These are phyloP conservation scores for Fraxinus xanthoxyloides DNA, from an alignment of 305 asterid genomes.

Conservation along the genomic window DNA sequence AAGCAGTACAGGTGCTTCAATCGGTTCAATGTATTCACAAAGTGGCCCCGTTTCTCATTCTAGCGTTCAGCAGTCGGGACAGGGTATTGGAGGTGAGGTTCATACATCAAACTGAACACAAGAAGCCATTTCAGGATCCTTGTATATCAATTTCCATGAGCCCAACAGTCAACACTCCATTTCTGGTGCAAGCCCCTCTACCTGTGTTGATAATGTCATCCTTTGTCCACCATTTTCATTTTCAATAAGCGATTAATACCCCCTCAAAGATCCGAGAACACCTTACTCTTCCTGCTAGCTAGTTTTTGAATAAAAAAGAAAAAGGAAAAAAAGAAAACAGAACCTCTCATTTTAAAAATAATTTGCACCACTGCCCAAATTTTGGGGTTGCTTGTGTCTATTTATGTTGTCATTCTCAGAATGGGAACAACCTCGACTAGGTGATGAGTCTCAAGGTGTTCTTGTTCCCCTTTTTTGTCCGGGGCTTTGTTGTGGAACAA, in stretches of 20 bases:
- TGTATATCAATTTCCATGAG: constrained; percentile 23
- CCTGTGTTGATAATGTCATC: constrained; percentile 29
- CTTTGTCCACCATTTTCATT: constrained; percentile 19
- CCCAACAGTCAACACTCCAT: constrained; percentile 16
- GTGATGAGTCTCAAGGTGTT: constrained; percentile 40
- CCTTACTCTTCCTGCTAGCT: constrained; percentile 45
- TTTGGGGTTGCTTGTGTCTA: constrained; percentile 52
- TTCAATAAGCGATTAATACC: constrained; percentile 57
- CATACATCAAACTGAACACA: constrained; percentile 36
- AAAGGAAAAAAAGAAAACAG: constrained; percentile 23
- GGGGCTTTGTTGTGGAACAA: constrained; percentile 51
- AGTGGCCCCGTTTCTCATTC: constrained; percentile 49
- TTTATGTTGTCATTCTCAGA: constrained; percentile 46
- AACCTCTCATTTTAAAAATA: constrained; percentile 29
- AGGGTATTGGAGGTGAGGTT: constrained; percentile 45
- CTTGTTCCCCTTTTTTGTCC: constrained; percentile 45
- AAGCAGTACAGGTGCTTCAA: constrained; percentile 44
- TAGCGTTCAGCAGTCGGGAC: constrained; percentile 44
- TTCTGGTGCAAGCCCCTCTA: constrained; percentile 35
- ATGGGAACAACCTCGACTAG: constrained; percentile 37
- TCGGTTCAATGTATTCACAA: constrained; percentile 41
- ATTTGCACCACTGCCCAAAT: constrained; percentile 42
- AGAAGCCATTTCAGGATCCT: not conserved
- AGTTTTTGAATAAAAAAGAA: constrained; percentile 33
- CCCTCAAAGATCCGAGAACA: constrained; percentile 35